phyloP scores from a whole-genome alignment of 345 rosid genomes.

The Theobroma cacao region DNA sequence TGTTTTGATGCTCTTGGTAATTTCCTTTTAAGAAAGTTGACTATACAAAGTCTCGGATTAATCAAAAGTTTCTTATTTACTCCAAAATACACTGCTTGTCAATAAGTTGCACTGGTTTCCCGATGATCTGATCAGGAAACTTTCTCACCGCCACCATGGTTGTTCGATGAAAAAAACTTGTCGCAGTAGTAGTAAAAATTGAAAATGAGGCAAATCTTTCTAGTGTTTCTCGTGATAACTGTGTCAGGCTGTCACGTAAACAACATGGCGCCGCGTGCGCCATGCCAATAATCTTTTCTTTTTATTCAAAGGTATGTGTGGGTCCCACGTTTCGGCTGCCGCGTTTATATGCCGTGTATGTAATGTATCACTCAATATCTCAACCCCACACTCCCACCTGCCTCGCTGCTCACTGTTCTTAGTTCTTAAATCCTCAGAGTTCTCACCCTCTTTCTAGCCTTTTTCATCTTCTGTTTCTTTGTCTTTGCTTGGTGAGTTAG shows the following conservation, averaged over 20 bases:
- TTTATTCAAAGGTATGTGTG: neutral
- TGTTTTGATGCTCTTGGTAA: too few species aligned
- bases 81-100: too few species aligned
- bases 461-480: neutral
- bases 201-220: neutral
- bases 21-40: too few species aligned
- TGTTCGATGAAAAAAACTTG: neutral
- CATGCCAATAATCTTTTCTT: neutral
- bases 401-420: neutral
- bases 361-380: too few species aligned
- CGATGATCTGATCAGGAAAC: neutral
- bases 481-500: neutral
- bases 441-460: neutral
- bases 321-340: neutral
- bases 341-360: neutral
- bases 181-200: neutral
- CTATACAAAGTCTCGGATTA: too few species aligned
- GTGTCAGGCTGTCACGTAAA: neutral
- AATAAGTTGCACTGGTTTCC: too few species aligned
- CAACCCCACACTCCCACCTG: neutral
- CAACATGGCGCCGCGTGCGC: constrained; percentile 7
- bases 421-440: neutral
- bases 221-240: neutral
- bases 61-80: too few species aligned
- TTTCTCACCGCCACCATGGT: neutral